phyloP scores from a whole-genome alignment of 2,329 filamentous ascomycete species.

The Microcyclospora pomicola region DNA sequence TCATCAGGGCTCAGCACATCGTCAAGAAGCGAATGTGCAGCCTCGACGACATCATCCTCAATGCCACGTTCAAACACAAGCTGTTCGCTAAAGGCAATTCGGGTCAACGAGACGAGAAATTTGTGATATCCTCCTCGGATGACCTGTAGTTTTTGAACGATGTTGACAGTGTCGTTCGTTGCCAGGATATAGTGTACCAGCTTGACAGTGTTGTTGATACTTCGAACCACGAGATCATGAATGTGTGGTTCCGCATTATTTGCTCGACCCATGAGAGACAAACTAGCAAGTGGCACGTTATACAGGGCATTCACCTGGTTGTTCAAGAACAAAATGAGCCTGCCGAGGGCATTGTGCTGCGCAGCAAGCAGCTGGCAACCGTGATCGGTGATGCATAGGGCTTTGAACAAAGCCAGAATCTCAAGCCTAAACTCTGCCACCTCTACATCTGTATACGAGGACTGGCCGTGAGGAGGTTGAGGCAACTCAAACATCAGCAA shows the following conservation, averaged over 20 bases:
- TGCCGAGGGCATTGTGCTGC: slow-evolving; percentile 57
- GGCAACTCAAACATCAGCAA: slow-evolving; percentile 47
- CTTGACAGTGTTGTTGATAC: slow-evolving; percentile 48
- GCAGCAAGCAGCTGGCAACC: slow-evolving; percentile 52
- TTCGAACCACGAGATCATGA: slow-evolving; percentile 29
- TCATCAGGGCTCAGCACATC: slow-evolving; percentile 68
- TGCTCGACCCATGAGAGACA: not conserved
- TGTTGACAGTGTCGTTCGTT: slow-evolving; percentile 46
- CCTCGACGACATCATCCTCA: slow-evolving; percentile 62
- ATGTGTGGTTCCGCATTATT: slow-evolving; percentile 7
- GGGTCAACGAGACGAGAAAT: slow-evolving; percentile 64
- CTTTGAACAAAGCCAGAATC: slow-evolving; percentile 34
- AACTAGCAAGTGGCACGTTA: slow-evolving; percentile 14
- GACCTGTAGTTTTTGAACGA: slow-evolving; percentile 56
- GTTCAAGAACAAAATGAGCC: slow-evolving; percentile 61
- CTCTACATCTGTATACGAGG: slow-evolving; percentile 25
- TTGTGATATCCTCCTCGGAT: slow-evolving; percentile 65
- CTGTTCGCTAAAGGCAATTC: slow-evolving; percentile 76
- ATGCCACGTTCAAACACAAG: slow-evolving; percentile 63
- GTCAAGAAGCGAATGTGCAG: slow-evolving; percentile 71
- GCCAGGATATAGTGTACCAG: slow-evolving; percentile 47
- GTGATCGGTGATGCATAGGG: slow-evolving; percentile 49
- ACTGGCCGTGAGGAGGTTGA: slow-evolving; percentile 27
- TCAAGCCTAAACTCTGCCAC: slow-evolving; percentile 34
- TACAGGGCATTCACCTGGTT: slow-evolving; percentile 55